A percentile compares a stretch with the other conserved stretches of the same genome.
phyloP scores from a whole-genome alignment of 805 yeast genomes.

The Blastobotrys chiropterorum region DNA sequence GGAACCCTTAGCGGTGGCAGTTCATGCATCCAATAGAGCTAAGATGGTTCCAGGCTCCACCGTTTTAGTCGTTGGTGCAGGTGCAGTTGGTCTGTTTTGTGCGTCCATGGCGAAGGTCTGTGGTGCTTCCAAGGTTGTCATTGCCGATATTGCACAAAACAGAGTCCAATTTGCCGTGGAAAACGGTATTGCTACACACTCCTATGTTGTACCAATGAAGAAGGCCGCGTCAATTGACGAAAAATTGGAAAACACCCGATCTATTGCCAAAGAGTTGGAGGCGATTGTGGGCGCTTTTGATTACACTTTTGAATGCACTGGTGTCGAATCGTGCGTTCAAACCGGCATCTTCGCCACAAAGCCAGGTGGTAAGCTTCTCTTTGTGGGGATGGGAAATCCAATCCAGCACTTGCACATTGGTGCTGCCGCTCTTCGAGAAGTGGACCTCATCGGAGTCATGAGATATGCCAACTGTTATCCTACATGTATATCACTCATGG shows the following conservation, averaged over 20 bases:
- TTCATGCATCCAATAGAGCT: conserved; percentile 68
- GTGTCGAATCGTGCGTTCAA: conserved; percentile 70
- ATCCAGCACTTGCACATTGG: conserved; percentile 34
- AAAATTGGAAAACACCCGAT: conserved; percentile 36
- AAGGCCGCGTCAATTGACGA: conserved; percentile 47
- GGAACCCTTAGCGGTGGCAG: conserved; percentile 84
- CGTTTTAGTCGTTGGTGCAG: conserved; percentile 81
- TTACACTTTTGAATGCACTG: conserved; percentile 77
- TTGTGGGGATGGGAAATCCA: conserved; percentile 75
- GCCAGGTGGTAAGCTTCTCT: conserved; percentile 69
- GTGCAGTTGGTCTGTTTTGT: conserved; percentile 76
- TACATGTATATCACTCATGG: conserved; percentile 61
- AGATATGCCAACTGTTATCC: conserved; percentile 58
- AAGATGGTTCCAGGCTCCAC: conserved; percentile 56
- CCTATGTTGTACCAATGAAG: conserved; percentile 43
- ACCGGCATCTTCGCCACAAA: conserved; percentile 57
- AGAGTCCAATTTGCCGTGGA: conserved; percentile 63
- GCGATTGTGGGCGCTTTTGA: conserved; percentile 39
- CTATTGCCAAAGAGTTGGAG: conserved; percentile 30
- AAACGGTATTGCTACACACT: conserved; percentile 49
- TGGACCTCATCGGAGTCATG: conserved; percentile 76
- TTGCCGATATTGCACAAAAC: conserved; percentile 62
- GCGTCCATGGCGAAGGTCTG: conserved; percentile 69
- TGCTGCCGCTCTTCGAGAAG: conserved; percentile 55
- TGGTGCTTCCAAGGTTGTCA: conserved; percentile 66